Evolutionary conservation across 1,284 basidiomycete species (phyloP), one percentile per base, ranked within the genome.

Genomic region (Limonomyces culmigenus): DNA sequence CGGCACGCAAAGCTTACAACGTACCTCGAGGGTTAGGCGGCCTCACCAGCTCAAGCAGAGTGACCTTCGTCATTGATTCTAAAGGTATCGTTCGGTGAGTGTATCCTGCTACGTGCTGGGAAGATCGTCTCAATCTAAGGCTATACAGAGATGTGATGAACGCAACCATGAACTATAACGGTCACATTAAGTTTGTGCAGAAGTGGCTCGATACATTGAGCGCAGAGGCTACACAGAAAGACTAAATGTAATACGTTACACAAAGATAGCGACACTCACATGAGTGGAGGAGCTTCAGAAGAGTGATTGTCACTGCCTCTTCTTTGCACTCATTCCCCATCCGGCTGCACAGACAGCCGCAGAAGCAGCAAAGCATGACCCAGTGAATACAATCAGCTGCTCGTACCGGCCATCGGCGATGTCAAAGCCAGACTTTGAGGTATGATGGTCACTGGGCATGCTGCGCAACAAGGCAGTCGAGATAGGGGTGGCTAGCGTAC

Each of bases 11-110:
- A 47, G 61, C 66, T 2, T 87, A 79, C 47, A 53, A 62, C 5
- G 65, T 84, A 19, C 69, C 67, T 5, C 74, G 67, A 46, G 69
- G 70, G 2, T 47, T 85, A 40, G 51, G 84, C 19, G 83, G 84
- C 11, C 45, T 85, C 19, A 56, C 58, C 0, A 62, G 69, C 42
- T 27, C 25, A 8, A 74, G 75, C 3, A 66, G 83, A 16, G 65
- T 71, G 17, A 87, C 83, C 0, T 77, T 84, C 50, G 62, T 85
- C 45, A 72, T 87, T 38, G 79, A 84, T 50, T 60, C 56, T 37
- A 63, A 75, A 37, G 81, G 84, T 3, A 55, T 70, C 33, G 58
- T 86, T 20, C 63, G 67, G 70, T 78, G 49, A 19, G 63, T 54
- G 3, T 23, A n/a, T n/a, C n/a, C n/a, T n/a, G 23, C 31, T n/a